Base-by-base conservation (phyloP, 2,329 filamentous ascomycete species). In the Canariomyces notabilis region DNA sequence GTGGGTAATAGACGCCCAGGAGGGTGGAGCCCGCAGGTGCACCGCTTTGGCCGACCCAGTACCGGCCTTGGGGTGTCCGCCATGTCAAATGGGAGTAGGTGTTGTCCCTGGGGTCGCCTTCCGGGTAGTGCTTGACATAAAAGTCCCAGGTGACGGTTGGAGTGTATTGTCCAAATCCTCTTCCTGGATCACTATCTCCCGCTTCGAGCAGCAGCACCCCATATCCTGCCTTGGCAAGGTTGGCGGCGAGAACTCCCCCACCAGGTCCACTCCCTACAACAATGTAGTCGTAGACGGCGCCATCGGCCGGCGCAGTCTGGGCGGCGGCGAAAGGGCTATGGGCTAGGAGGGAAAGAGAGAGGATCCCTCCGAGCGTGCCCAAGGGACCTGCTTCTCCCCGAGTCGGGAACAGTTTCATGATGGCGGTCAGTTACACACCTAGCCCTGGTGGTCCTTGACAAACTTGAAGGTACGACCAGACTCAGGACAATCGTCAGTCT, bases 151-250 rank as follows among this genome's bases (percentile, higher is more conserved):
- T 62, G 56, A 73, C 67, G 15, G 66, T 67, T 19, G 65, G 64
- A 50, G 77, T 71, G 57, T 77, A 70, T 20, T 67, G 70, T 9
- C 69, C 69, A 41, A 68, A 66, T 19, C 68, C 66, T 35, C 67
- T 66, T 49, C 71, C 66, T 2, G 70, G 69, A 35, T 72, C 74
- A 4, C 74, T 67, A 51, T 75, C 72, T 48, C 75, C 75, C 19
- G 75, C 75, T 55, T 79, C 75, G 36, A 79, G 68, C 6, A 79
- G 64, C 22, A 79, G 67, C 6, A 75, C 74, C 48, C 68, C 74
- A 61, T 74, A 70, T 42, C 75, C 75, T 19, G 72, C 73, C 40
- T 72, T 65, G 20, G 75, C 76, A 37, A 79, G 67, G 48, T 75
- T 68, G 33, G 70, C 67, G 31, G 74, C 72, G 7, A 77, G 57